These are phyloP conservation scores for Leccinellum luteum DNA, from an alignment of 768 basidiomycete genomes.

Conservation along the genomic window DNA sequence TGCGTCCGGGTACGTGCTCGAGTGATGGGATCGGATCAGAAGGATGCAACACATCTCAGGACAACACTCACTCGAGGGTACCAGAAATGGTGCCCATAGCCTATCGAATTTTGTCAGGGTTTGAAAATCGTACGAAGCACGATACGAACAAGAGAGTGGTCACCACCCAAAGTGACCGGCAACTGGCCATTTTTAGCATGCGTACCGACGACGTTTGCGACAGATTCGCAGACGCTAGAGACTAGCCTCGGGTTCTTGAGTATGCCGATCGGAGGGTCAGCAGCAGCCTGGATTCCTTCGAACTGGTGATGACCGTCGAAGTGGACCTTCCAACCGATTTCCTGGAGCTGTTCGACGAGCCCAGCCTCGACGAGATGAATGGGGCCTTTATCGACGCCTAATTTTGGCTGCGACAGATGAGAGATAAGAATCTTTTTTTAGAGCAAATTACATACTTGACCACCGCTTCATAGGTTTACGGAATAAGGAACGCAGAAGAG, in stretches of 20 bases:
- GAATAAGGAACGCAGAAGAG: slow-evolving; percentile 1
- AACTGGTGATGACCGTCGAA: slow-evolving; percentile 93
- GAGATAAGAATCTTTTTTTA: slow-evolving; percentile 10
- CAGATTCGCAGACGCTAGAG: slow-evolving; percentile 73
- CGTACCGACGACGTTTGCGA: slow-evolving; percentile 71
- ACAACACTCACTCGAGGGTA: slow-evolving; percentile 60
- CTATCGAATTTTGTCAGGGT: slow-evolving; percentile 28
- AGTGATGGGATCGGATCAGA: slow-evolving; percentile 7
- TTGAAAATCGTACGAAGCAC: slow-evolving; percentile 1
- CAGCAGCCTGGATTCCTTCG: slow-evolving; percentile 59
- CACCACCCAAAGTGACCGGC: slow-evolving; percentile 91
- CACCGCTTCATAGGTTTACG: slow-evolving; percentile 24
- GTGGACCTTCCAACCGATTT: slow-evolving; percentile 83
- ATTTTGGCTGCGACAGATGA: slow-evolving; percentile 49
- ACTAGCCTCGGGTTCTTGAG: slow-evolving; percentile 91
- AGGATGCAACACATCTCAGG: background rate
- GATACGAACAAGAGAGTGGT: slow-evolving; percentile 81
- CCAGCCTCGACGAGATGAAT: slow-evolving; percentile 89
- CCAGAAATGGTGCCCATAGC: slow-evolving; percentile 96
- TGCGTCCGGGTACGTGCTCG: slow-evolving; percentile 69
- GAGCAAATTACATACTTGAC: slow-evolving; percentile 26
- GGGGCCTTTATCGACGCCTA: slow-evolving; percentile 85
- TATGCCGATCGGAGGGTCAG: slow-evolving; percentile 71
- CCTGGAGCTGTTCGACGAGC: slow-evolving; percentile 69
- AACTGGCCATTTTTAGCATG: slow-evolving; percentile 79